Evolutionary conservation across 1,284 basidiomycete genomes (phyloP).

Genomic region (Malassezia globosa): DNA sequence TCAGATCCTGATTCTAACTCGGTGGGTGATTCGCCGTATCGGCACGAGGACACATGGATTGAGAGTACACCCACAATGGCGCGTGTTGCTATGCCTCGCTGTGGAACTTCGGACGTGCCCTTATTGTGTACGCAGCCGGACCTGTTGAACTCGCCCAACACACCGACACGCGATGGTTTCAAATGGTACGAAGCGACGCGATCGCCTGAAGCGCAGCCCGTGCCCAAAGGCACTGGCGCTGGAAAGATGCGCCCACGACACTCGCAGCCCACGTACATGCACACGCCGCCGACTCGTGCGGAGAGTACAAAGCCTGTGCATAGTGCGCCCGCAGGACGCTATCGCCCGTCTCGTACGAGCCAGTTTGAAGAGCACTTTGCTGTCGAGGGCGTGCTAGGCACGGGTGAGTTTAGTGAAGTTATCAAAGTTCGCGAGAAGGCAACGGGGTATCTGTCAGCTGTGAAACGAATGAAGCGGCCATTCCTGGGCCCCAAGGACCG

Average conservation of each 20-base stretch:
- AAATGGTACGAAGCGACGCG: conserved; percentile 41
- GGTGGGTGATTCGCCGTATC: not conserved
- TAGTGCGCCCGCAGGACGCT: conserved; percentile 13
- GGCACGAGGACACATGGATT: not conserved
- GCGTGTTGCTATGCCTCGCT: not conserved
- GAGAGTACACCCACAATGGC: not conserved
- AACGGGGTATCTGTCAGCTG: conserved; percentile 61
- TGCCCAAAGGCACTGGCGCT: not conserved
- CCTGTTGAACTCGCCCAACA: conserved; percentile 5
- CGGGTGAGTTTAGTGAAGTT: conserved; percentile 87
- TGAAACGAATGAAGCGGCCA: conserved; percentile 79
- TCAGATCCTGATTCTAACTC: not conserved
- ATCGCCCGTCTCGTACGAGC: conserved; percentile 12
- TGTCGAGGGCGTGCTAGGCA: conserved; percentile 70
- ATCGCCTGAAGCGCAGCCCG: conserved; percentile 31
- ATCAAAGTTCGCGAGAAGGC: conserved; percentile 71
- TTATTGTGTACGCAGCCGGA: too few species aligned
- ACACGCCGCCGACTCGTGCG: not conserved
- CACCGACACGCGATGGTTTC: conserved; percentile 17
- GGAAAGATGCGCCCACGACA: conserved; percentile 13
- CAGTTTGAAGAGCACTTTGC: conserved; percentile 53
- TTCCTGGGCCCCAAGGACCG: conserved; percentile 80
- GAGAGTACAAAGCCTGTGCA: not conserved
- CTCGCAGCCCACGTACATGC: conserved; percentile 7
- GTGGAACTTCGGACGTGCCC: too few species aligned